Percentiles rank a stretch among this genome's conserved stretches.
Conservation (phyloP, 495 filamentous ascomycete species). For the Podospora appendiculata region DNA sequence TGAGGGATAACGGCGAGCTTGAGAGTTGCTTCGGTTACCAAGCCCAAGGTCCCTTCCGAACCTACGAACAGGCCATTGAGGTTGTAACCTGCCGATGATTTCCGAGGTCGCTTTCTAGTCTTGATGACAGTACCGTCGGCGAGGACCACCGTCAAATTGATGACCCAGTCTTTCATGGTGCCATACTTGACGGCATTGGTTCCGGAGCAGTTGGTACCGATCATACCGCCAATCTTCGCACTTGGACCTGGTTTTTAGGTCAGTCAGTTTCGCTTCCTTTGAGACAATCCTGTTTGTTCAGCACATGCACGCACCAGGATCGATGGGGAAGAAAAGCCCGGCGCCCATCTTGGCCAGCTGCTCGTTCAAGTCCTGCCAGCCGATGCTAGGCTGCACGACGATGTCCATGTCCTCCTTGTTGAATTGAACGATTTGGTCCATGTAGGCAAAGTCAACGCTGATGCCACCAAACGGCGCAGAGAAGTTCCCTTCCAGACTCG, state of each 20-base stretch:
- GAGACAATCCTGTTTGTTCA: not conserved
- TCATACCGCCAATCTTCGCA: conserved; percentile 65
- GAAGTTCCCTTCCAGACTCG: conserved; percentile 84
- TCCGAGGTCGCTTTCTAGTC: conserved; percentile 63
- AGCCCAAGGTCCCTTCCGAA: conserved; percentile 68
- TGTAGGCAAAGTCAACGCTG: conserved; percentile 79
- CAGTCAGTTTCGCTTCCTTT: not conserved
- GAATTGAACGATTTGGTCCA: conserved; percentile 73
- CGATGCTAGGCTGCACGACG: conserved; percentile 81
- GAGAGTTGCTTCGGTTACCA: conserved; percentile 69
- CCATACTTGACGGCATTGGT: conserved; percentile 78
- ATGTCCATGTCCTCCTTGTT: conserved; percentile 88
- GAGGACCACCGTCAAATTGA: conserved; percentile 71
- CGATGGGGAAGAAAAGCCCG: conserved; percentile 84
- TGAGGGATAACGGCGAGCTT: conserved; percentile 69
- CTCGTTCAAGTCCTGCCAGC: conserved; percentile 86
- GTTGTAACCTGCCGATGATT: conserved; percentile 77
- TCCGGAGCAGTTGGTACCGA: conserved; percentile 72
- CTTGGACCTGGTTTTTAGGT: conserved; percentile 37
- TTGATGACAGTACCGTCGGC: conserved; percentile 75
- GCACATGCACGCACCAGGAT: conserved; percentile 50
- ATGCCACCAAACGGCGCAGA: conserved; percentile 78
- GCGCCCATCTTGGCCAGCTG: conserved; percentile 57
- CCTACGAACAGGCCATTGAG: conserved; percentile 70
- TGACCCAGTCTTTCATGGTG: conserved; percentile 83